Base-by-base conservation (phyloP, 176 grass and related monocot genomes). In the Poa pratensis region DNA sequence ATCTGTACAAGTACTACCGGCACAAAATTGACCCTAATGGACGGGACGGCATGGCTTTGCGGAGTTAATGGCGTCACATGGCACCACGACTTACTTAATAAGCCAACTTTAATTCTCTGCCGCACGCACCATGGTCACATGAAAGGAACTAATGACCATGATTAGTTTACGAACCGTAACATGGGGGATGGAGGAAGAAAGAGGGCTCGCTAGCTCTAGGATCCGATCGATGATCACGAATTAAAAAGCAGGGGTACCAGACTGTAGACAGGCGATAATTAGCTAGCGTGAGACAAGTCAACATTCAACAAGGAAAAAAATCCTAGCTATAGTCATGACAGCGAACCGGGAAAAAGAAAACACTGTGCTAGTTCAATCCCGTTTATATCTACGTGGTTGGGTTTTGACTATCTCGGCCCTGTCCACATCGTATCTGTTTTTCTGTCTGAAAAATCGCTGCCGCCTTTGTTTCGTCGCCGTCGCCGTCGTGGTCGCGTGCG, bases 61-160 rank as follows among this genome's bases (percentile, higher is more conserved):
- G 50, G 67, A 80, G 57, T 80, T 87, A 59, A 84, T 91, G 69
- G 7, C 85, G 52, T 43, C 85, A 84, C 89, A 77, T 84, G 75
- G 28, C 30, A 18, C 18, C 57, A 60, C 9, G 43, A 11, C 43
- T 45, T 8, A 34, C 55, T 18, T 61, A 20, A 50, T 14, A 22
- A 26, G 10, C 28, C 28, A 20, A n/a, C 70, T 83, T 76, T 51
- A 80, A 37, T 51, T 40, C 3, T 0, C 28, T 20, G 58, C 68
- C 57, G 48, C 39, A 22, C 61, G 48, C 39, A 28, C 69, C 69
- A 23, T 34, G 30, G 9, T 70, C 84, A 90, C 88, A 84, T 76
- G 85, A 84, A 34, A 81, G 77, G 24, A 85, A 3, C 68, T 74
- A 57, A 85, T 69, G 50, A 6, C 20, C 59, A 19, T 24, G 40